Percentiles rank a stretch among this genome's conserved stretches.
phyloP scores from a whole-genome alignment of 208 protist genomes.

The Trypanosoma congolense region DNA sequence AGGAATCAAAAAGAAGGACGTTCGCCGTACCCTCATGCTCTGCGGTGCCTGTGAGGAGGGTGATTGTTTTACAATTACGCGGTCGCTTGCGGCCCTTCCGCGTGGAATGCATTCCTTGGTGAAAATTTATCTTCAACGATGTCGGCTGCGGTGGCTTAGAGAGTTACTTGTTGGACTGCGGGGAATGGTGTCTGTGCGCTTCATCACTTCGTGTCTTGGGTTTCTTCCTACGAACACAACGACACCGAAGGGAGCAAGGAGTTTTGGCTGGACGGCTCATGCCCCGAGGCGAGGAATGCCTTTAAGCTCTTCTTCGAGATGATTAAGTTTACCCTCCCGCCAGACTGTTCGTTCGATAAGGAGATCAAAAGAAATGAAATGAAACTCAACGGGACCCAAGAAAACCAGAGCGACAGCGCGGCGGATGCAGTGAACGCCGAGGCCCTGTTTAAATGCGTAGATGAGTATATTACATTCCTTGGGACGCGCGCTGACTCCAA shows the following conservation, averaged over 20 bases:
- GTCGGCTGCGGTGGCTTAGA: slow-evolving; percentile 70
- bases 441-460: slow-evolving; percentile 31
- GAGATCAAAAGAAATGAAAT: slow-evolving; percentile 24
- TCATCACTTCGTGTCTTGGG: slow-evolving; percentile 61
- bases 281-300: slow-evolving; percentile 27
- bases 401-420: not conserved
- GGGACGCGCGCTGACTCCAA: slow-evolving; percentile 58
- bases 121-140: slow-evolving; percentile 68
- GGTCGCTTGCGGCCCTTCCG: slow-evolving; percentile 38
- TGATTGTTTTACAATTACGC: slow-evolving; percentile 44
- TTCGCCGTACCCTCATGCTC: slow-evolving; percentile 45
- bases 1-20: slow-evolving; percentile 25
- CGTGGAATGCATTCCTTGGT: slow-evolving; percentile 61
- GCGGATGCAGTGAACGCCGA: slow-evolving; percentile 39
- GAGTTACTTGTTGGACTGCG: slow-evolving; percentile 46
- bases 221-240: slow-evolving; percentile 29
- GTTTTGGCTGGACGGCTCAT: slow-evolving; percentile 73
- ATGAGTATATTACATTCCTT: slow-evolving; percentile 65
- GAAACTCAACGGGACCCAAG: not conserved
- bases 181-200: slow-evolving; percentile 46
- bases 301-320: slow-evolving; percentile 52
- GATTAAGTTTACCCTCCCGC: slow-evolving; percentile 59
- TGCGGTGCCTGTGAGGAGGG: slow-evolving; percentile 70
- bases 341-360: slow-evolving; percentile 44
- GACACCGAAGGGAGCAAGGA: not conserved